Conservation (phyloP, 495 filamentous ascomycete genomes). For the Penicillium manginii region DNA sequence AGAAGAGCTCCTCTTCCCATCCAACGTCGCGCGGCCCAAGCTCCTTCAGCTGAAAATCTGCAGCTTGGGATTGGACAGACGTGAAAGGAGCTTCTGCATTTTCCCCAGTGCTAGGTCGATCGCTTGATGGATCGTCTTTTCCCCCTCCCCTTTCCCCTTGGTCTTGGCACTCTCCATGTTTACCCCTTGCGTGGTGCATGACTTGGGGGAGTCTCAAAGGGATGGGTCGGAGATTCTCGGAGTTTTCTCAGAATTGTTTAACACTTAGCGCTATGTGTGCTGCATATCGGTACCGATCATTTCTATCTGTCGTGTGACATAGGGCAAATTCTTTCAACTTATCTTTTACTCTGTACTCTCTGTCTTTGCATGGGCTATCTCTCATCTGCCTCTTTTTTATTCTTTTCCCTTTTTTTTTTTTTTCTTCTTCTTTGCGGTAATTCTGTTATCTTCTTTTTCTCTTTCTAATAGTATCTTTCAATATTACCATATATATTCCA, state of each 20-base stretch:
- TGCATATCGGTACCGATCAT: conserved; percentile 26
- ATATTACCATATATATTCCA: background rate
- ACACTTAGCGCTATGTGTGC: conserved; percentile 18
- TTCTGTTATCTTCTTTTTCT: background rate
- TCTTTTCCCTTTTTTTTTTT: background rate
- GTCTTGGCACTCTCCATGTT: background rate
- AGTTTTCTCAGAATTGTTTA: conserved; percentile 4
- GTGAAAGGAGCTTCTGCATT: background rate
- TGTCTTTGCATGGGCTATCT: background rate
- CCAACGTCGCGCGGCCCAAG: conserved; percentile 23
- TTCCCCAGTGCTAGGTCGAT: conserved; percentile 1
- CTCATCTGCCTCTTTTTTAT: background rate
- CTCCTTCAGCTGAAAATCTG: conserved; percentile 18
- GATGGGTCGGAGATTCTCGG: conserved; percentile 1
- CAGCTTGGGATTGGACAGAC: conserved; percentile 18
- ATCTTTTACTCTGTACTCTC: background rate
- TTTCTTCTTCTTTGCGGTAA: background rate
- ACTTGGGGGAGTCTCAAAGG: conserved; percentile 7
- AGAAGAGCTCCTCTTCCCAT: background rate
- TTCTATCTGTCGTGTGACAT: conserved; percentile 19
- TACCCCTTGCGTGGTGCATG: conserved; percentile 17
- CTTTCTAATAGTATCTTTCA: background rate
- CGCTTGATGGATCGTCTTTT: conserved; percentile 3
- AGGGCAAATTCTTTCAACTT: background rate
- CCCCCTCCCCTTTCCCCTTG: background rate